Conservation (phyloP, 148 eudicot genomes). For the Persicaria tinctoria region DNA sequence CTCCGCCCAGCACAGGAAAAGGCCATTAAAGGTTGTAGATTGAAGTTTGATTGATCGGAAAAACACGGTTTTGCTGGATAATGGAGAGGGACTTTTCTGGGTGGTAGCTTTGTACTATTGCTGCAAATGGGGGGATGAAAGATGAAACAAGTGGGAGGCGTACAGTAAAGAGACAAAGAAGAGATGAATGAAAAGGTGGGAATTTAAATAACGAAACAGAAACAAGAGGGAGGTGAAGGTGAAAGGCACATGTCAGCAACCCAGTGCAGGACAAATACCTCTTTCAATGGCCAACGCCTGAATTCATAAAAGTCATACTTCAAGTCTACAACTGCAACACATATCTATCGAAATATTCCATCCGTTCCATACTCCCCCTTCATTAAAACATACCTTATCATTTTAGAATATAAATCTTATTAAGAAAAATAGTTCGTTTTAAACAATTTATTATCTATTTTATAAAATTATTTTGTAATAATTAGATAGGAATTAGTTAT, state of each 20-base stretch:
- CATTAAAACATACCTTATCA: too few species aligned
- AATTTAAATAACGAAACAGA: not conserved
- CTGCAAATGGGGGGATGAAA: conserved; percentile 4
- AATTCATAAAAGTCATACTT: not conserved
- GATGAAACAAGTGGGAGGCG: not conserved
- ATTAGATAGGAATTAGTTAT: too few species aligned
- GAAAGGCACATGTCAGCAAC: conserved; percentile 11
- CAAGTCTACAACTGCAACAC: not conserved
- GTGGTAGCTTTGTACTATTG: not conserved
- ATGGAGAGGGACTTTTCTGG: not conserved
- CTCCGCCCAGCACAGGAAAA: not conserved
- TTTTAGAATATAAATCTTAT: too few species aligned
- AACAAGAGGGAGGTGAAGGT: not conserved
- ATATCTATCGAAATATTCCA: too few species aligned
- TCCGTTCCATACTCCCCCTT: too few species aligned
- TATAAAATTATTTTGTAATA: too few species aligned
- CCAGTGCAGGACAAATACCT: conserved; percentile 2
- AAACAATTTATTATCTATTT: too few species aligned
- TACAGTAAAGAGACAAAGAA: not conserved
- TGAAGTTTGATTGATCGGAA: not conserved
- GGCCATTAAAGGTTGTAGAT: not conserved
- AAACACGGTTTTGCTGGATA: not conserved
- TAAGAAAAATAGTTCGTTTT: too few species aligned
- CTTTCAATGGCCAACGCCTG: not conserved
- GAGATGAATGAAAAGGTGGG: not conserved